A percentile compares a stretch with the other conserved stretches of the same genome.
phyloP scores from a whole-genome alignment of 257 asterid species.

The Eustoma russellianum region DNA sequence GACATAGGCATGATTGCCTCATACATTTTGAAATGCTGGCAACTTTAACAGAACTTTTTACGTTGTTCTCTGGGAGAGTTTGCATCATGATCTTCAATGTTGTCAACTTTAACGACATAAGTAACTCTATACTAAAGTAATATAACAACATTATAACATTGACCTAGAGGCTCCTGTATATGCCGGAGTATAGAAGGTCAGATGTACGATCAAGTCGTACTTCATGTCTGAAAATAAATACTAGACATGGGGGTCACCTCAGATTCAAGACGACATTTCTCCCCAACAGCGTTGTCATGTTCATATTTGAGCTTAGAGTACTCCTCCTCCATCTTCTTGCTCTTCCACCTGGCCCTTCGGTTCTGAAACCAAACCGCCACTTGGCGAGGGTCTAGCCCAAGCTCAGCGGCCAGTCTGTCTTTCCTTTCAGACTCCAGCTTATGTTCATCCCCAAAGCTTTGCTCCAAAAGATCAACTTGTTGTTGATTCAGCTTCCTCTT shows the following conservation, averaged over 20 bases:
- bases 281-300: constrained; percentile 40
- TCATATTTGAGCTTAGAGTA: constrained; percentile 40
- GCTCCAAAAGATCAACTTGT: constrained; percentile 49
- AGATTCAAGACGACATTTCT: constrained; percentile 64
- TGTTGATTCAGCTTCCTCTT: constrained; percentile 78
- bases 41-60: no score
- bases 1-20: no score
- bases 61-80: no score
- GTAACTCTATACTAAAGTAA: no score
- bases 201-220: no score
- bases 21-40: no score
- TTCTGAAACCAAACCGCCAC: constrained; percentile 98
- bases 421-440: constrained; percentile 84
- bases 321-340: constrained; percentile 81
- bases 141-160: no score
- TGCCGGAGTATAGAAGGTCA: no score
- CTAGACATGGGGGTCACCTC: constrained; percentile 21
- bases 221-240: no score
- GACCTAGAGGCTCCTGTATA: no score
- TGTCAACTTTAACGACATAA: no score
- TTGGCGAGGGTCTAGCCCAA: constrained; percentile 81
- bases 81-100: no score
- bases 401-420: constrained; percentile 69
- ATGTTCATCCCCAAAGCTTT: constrained; percentile 58
- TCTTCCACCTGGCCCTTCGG: constrained; percentile 83